Conservation (phyloP, 2,329 filamentous ascomycete species). For the Ophiostoma quercus region DNA sequence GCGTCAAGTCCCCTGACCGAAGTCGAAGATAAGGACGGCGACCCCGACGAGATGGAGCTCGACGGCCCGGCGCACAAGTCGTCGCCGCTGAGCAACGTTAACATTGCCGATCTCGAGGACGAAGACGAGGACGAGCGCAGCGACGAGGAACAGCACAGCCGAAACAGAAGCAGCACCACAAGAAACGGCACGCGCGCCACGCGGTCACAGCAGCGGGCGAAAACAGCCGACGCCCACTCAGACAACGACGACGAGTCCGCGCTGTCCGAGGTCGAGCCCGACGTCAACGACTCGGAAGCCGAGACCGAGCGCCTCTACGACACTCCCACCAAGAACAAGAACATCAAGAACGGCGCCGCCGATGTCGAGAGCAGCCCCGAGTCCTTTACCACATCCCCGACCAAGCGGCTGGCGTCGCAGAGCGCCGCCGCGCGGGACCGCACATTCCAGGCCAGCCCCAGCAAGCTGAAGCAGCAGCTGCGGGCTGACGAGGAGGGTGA, state of each 20-base stretch:
- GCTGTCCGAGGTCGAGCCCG: constrained; percentile 48
- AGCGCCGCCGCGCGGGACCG: constrained; percentile 22
- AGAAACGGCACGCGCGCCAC: neutral
- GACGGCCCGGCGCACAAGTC: constrained; percentile 34
- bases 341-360: constrained; percentile 29
- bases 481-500: constrained; percentile 39
- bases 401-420: constrained; percentile 18
- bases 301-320: constrained; percentile 90
- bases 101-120: constrained; percentile 29
- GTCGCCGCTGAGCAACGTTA: constrained; percentile 26
- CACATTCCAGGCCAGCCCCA: constrained; percentile 52
- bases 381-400: constrained; percentile 44
- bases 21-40: constrained; percentile 72
- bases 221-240: constrained; percentile 22
- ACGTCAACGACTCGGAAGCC: constrained; percentile 67
- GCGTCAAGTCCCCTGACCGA: constrained; percentile 90
- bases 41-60: constrained; percentile 58
- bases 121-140: constrained; percentile 20
- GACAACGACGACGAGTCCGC: constrained; percentile 39
- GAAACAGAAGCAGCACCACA: neutral
- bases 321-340: constrained; percentile 62
- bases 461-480: constrained; percentile 61
- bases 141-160: constrained; percentile 8
- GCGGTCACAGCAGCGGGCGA: constrained; percentile 11
- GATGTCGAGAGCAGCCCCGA: constrained; percentile 48